Evolutionary conservation across 176 grass and related monocot genomes (phyloP).

Genomic region (Chrysopogon serrulatus): DNA sequence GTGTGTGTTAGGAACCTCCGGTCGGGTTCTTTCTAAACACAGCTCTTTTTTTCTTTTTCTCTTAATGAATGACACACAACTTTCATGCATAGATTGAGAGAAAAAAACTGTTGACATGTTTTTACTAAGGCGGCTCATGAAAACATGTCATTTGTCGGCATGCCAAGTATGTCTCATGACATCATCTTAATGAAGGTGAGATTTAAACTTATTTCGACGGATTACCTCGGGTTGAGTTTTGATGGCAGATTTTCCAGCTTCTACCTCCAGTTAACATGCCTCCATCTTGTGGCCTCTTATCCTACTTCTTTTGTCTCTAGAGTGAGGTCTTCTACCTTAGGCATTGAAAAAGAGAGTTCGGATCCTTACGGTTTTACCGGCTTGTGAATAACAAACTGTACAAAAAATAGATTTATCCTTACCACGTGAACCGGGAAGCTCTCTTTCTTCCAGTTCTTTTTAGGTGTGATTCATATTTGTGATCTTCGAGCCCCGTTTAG

Average conservation of each 20-base stretch:
- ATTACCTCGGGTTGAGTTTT: conserved; percentile 62
- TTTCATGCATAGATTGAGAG: neutral
- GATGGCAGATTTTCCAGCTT: conserved; percentile 70
- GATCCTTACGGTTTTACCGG: neutral
- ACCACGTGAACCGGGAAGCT: conserved; percentile 42
- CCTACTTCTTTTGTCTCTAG: conserved; percentile 35
- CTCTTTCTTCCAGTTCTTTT: conserved; percentile 61
- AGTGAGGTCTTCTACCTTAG: conserved; percentile 52
- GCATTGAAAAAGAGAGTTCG: conserved; percentile 14
- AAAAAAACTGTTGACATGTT: neutral
- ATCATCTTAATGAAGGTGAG: neutral
- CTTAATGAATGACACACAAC: neutral
- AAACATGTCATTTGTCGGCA: neutral
- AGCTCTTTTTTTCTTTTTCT: neutral
- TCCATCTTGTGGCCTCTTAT: conserved; percentile 68
- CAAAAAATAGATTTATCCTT: conserved; percentile 25
- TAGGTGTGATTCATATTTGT: conserved; percentile 34
- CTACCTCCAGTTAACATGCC: conserved; percentile 69
- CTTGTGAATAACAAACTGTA: neutral
- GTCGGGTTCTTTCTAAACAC: neutral
- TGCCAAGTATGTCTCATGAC: neutral
- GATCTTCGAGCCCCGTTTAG: conserved; percentile 44
- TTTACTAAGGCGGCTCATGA: neutral
- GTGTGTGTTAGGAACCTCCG: neutral
- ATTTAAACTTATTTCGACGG: neutral